Percentiles rank a stretch among this genome's conserved stretches.
These are phyloP conservation scores for Ulota crispa DNA, from an alignment of 225 moss, liverwort and hornwort genomes.

Conservation along the genomic window DNA sequence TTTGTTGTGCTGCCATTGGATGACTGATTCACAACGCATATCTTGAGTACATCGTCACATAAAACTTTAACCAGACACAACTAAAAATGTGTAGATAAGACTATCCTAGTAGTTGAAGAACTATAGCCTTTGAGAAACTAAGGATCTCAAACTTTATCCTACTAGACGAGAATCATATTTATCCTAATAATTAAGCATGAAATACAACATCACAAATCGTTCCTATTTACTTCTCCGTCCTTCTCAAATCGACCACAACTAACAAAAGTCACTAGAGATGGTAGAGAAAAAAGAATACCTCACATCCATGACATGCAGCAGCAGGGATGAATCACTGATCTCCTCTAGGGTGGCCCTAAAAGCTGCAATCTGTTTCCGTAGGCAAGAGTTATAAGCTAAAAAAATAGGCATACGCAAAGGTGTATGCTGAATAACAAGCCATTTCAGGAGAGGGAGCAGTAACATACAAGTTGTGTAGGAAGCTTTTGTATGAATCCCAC, in stretches of 20 bases:
- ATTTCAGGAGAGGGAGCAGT: not conserved
- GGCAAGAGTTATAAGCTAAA: not conserved
- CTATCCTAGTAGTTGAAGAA: not conserved
- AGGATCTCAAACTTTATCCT: slow-evolving; percentile 11
- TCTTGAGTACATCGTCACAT: slow-evolving; percentile 12
- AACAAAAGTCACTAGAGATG: not conserved
- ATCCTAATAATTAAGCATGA: slow-evolving; percentile 1
- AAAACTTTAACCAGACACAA: slow-evolving; percentile 3
- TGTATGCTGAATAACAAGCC: not conserved
- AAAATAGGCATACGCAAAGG: not conserved
- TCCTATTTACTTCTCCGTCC: not conserved
- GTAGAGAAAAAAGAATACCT: slow-evolving; percentile 50
- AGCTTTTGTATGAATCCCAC: slow-evolving; percentile 99
- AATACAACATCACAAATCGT: slow-evolving; percentile 1
- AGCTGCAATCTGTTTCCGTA: slow-evolving; percentile 76
- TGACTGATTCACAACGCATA: slow-evolving; percentile 61
- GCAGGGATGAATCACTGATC: slow-evolving; percentile 91
- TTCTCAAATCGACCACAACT: not conserved
- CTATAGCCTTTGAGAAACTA: not conserved
- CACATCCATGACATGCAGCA: slow-evolving; percentile 91
- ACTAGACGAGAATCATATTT: not conserved
- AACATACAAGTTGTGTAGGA: slow-evolving; percentile 89
- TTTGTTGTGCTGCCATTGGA: slow-evolving; percentile 95
- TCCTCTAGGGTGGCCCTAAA: slow-evolving; percentile 99
- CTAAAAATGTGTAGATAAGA: not conserved